These are phyloP conservation scores for Gossypium ekmanianum DNA, from an alignment of 345 rosid genomes.

Conservation along the genomic window DNA sequence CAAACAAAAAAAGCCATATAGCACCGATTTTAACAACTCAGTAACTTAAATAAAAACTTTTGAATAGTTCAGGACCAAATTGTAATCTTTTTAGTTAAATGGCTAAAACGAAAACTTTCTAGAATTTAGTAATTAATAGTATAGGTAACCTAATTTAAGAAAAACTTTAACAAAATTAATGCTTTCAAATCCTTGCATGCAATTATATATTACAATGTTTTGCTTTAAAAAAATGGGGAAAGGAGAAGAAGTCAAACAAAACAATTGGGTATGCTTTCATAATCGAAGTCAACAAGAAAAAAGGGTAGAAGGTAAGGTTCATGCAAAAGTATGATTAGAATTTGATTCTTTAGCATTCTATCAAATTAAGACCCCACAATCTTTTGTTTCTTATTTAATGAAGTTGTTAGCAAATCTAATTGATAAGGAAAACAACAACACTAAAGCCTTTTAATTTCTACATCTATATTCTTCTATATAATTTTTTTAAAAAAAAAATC, in stretches of 20 bases:
- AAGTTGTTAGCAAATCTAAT: neutral
- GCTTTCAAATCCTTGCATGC: neutral
- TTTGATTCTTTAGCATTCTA: slow-evolving; percentile 6
- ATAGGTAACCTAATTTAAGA: too few species aligned
- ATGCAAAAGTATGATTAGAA: neutral
- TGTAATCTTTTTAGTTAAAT: too few species aligned
- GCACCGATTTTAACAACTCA: too few species aligned
- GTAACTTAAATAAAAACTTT: too few species aligned
- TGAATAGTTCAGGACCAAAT: too few species aligned
- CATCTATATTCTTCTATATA: too few species aligned
- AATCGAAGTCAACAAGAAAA: slow-evolving; percentile 18
- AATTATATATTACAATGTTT: neutral
- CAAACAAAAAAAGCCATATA: too few species aligned
- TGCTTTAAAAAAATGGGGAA: neutral
- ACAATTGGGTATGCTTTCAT: slow-evolving; percentile 33
- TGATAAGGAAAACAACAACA: neutral
- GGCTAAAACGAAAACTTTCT: too few species aligned
- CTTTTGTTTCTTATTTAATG: neutral
- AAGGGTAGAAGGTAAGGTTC: slow-evolving; percentile 7
- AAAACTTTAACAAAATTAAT: too few species aligned
- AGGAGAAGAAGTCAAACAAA: slow-evolving; percentile 11
- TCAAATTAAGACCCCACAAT: neutral
- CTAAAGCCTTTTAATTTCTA: neutral
- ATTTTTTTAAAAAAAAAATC: neutral
- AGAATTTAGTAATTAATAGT: too few species aligned